Conservation (phyloP, 768 basidiomycete genomes). For the Coprinellus aureogranulatus region DNA sequence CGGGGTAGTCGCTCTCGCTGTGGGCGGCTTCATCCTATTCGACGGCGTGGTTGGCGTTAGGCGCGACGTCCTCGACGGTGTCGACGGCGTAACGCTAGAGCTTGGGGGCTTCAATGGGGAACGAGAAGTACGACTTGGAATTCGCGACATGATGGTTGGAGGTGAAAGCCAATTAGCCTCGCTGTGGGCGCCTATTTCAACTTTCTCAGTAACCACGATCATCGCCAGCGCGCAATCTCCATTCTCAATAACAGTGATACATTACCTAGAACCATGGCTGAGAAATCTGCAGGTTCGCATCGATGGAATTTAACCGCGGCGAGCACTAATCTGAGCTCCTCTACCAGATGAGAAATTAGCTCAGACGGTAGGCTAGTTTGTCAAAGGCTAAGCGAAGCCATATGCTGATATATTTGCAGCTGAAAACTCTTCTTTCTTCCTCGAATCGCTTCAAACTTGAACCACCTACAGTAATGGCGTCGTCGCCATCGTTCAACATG, state of each 20-base stretch:
- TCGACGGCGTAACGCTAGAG: neutral
- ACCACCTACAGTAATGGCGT: neutral
- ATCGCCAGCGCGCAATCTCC: neutral
- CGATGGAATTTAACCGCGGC: neutral
- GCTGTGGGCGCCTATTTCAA: neutral
- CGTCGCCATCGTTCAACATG: neutral
- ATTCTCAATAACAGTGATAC: neutral
- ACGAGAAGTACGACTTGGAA: conserved; percentile 14
- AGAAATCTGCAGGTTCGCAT: neutral
- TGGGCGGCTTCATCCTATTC: conserved; percentile 17
- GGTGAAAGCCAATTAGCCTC: neutral
- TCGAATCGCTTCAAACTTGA: neutral
- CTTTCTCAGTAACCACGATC: neutral
- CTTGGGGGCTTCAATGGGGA: conserved; percentile 7
- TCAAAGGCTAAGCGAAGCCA: neutral
- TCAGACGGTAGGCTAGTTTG: neutral
- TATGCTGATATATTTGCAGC: neutral
- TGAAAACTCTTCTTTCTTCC: neutral
- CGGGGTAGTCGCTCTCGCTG: conserved; percentile 16
- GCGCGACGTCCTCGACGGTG: conserved; percentile 13
- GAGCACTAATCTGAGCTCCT: neutral
- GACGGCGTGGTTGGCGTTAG: conserved; percentile 10
- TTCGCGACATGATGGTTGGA: conserved; percentile 16
- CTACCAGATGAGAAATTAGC: neutral
- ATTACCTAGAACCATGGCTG: neutral